Conservation (phyloP, 768 basidiomycete genomes). For the Tephrocybe sp. region DNA sequence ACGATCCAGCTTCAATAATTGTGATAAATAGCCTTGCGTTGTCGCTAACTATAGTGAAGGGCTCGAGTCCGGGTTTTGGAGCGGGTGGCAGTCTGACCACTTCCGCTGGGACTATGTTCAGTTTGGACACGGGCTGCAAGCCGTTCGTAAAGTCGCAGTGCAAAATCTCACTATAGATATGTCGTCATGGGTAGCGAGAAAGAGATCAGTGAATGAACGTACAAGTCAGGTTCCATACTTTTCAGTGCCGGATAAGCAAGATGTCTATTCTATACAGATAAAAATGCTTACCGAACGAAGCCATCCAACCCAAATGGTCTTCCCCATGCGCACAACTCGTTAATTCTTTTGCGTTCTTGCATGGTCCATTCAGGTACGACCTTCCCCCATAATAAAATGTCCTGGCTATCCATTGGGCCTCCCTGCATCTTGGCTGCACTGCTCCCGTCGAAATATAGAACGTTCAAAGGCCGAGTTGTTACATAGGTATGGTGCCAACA, state of each 20-base stretch:
- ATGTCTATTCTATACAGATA: background rate
- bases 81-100: background rate
- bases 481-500: conserved; percentile 43
- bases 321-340: conserved; percentile 44
- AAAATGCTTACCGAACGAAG: conserved; percentile 39
- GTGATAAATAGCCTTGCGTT: background rate
- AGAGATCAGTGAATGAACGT: conserved; percentile 16
- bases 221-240: conserved; percentile 54
- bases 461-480: conserved; percentile 36
- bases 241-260: too few species aligned
- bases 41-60: too few species aligned
- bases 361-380: conserved; percentile 19
- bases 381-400: conserved; percentile 44
- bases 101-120: conserved; percentile 23
- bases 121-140: conserved; percentile 38
- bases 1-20: conserved; percentile 23
- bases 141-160: conserved; percentile 45
- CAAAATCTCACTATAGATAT: conserved; percentile 40
- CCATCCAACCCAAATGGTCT: conserved; percentile 40
- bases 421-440: conserved; percentile 43
- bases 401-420: conserved; percentile 42
- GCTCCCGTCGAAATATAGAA: conserved; percentile 54
- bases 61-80: background rate
- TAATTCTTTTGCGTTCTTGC: conserved; percentile 35
- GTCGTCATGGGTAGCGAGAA: background rate